Conservation (phyloP, 2,329 filamentous ascomycete genomes). For the Ceratocystis colombiana region DNA sequence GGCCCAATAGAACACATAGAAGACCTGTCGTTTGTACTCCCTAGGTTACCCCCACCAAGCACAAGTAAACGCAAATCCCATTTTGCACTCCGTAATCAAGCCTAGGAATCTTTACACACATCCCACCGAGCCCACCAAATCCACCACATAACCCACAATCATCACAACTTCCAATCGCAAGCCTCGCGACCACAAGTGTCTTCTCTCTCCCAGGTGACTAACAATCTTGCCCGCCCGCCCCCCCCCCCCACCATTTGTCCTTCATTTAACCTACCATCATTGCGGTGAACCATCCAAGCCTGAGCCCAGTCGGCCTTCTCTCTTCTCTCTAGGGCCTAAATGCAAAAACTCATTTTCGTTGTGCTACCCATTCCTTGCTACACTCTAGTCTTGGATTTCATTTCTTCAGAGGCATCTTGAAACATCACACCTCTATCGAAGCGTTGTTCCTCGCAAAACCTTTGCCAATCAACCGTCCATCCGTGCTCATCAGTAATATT, state of each 20-base stretch:
- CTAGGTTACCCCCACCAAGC: conserved; percentile 14
- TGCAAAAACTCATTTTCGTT: neutral
- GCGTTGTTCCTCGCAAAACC: too few species aligned
- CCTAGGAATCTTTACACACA: neutral
- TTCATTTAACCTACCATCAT: too few species aligned
- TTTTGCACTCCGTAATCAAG: conserved; percentile 14
- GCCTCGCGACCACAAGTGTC: conserved; percentile 8
- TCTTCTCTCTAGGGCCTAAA: neutral
- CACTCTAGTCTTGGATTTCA: neutral
- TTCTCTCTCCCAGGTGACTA: conserved; percentile 16
- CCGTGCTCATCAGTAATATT: neutral
- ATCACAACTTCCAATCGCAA: conserved; percentile 11
- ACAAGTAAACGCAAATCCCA: conserved; percentile 8
- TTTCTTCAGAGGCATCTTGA: neutral
- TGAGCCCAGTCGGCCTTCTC: too few species aligned
- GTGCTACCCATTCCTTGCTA: neutral
- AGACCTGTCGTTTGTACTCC: neutral
- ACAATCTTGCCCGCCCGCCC: neutral
- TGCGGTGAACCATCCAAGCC: too few species aligned
- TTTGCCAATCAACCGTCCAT: too few species aligned
- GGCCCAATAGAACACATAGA: neutral
- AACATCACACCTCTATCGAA: neutral
- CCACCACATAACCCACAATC: conserved; percentile 3
- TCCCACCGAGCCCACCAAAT: neutral
- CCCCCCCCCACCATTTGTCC: too few species aligned